A percentile compares a stretch with the other conserved stretches of the same genome.
These are phyloP conservation scores for Podospora appendiculata DNA, from an alignment of 495 filamentous ascomycete genomes.

Conservation along the genomic window DNA sequence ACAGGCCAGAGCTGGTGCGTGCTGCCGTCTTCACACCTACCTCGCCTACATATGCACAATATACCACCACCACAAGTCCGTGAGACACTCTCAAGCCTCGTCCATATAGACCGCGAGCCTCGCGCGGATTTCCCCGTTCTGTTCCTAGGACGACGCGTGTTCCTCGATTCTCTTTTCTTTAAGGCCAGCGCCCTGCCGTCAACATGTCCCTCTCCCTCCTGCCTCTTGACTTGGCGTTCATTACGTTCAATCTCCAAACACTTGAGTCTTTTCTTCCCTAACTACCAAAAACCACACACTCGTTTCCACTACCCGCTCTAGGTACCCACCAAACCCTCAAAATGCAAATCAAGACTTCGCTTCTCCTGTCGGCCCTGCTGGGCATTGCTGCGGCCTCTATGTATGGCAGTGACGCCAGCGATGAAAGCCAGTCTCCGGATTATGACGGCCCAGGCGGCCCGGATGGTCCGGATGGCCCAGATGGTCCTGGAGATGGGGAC, in stretches of 20 bases:
- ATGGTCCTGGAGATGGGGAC: background rate
- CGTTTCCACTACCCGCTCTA: background rate
- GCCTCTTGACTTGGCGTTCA: too few relatives aligned
- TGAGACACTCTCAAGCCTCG: too few relatives aligned
- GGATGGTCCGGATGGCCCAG: background rate
- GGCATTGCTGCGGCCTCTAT: conserved; percentile 5
- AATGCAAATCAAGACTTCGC: conserved; percentile 19
- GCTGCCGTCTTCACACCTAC: too few relatives aligned
- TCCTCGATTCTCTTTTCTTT: background rate
- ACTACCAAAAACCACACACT: background rate
- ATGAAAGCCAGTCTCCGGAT: background rate
- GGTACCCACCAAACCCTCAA: background rate
- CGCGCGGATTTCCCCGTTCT: too few relatives aligned
- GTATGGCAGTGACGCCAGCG: background rate
- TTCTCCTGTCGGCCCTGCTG: conserved; percentile 18
- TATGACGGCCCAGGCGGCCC: background rate
- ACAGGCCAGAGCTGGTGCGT: too few relatives aligned
- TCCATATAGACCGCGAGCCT: too few relatives aligned
- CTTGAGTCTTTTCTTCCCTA: too few relatives aligned
- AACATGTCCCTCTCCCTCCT: background rate
- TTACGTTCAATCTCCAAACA: too few relatives aligned
- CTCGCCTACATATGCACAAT: too few relatives aligned
- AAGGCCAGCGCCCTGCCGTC: background rate
- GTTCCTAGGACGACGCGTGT: too few relatives aligned
- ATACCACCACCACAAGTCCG: too few relatives aligned